Conservation (phyloP, 345 rosid species). For the Pistacia atlantica region DNA sequence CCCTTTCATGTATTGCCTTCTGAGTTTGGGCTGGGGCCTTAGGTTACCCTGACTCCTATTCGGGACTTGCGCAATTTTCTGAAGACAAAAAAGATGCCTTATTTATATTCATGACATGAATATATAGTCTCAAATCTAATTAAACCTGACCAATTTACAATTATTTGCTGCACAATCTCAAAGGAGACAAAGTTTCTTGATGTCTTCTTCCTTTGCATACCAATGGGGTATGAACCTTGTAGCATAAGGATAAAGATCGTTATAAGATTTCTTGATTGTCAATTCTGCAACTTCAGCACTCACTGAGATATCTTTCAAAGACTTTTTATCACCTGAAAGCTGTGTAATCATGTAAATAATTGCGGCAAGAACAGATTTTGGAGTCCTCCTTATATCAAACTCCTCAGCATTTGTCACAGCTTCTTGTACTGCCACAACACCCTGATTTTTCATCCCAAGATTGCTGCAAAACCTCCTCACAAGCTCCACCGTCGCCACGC, state of each 20-base stretch:
- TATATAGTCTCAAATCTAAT: background rate
- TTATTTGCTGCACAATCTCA: background rate
- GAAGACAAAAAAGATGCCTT: no score
- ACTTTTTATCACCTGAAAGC: constrained; percentile 24
- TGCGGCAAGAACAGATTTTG: constrained; percentile 16
- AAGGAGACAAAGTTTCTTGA: constrained; percentile 6
- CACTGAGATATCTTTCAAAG: constrained; percentile 27
- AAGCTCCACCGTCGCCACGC: constrained; percentile 1
- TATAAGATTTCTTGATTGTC: constrained; percentile 39
- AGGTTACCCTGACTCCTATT: no score
- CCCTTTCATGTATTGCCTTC: no score
- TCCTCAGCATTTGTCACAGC: constrained; percentile 18
- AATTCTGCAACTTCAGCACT: constrained; percentile 32
- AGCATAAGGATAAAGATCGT: constrained; percentile 33
- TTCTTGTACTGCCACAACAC: constrained; percentile 24
- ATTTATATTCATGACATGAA: no score
- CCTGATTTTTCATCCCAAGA: constrained; percentile 19
- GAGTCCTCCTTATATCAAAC: constrained; percentile 27
- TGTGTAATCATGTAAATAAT: constrained; percentile 23
- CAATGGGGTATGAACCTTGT: constrained; percentile 32
- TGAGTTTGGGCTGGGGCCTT: no score
- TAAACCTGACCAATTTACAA: no score
- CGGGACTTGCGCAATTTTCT: no score
- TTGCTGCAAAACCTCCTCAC: constrained; percentile 22
- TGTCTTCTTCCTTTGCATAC: constrained; percentile 34